Base-by-base conservation (phyloP, 2,329 filamentous ascomycete species). In the Colletotrichum brevisporum region DNA sequence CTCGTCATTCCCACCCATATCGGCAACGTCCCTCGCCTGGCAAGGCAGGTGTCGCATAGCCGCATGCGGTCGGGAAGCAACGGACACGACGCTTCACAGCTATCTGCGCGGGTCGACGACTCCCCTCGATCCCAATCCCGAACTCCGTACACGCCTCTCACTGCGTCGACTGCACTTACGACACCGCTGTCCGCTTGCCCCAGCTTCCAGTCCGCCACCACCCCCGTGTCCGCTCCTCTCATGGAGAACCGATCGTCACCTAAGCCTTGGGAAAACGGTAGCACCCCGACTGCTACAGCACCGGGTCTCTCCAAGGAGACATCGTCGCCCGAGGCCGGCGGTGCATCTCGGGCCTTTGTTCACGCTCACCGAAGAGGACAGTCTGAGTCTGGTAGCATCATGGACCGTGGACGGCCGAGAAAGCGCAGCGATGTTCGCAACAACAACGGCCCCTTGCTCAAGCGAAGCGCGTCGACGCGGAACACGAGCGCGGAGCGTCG, bases 321-420 rank as follows among this genome's bases (percentile, higher is more conserved):
- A 5, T 71, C 71, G 8, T 76, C 76, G 8, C 75, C 80, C 6
- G 80, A 78, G 67, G 72, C 74, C 9, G 79, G 81, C 6, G 10
- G 9, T 24, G 80, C 80, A 45, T 67, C 68, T 47, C 72, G 72
- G 39, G 75, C 61, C 55, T 65, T 48, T 68, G 72, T n/a, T 63
- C 74, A 76, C 3, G 75, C 81, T 4, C 88, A 90, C 73, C 82
- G 83, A 60, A 82, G 88, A 56, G 84, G 84, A 21, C 84, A 84
- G 57, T 91, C 89, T 1, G 89, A 91, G 63, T 84, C 86, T 0
- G 86, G 83, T 13, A 85, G 85, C 68, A 87, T 89, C 53, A 88
- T 89, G 84, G 88, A 91, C 67, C 82, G 89, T 51, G 89, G 89
- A 5, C 84, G 89, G n/a, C 86, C 89, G 0, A 84, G 85, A 66